Evolutionary conservation across 495 filamentous ascomycete species (phyloP).

Genomic region (Arthonia radiata): DNA sequence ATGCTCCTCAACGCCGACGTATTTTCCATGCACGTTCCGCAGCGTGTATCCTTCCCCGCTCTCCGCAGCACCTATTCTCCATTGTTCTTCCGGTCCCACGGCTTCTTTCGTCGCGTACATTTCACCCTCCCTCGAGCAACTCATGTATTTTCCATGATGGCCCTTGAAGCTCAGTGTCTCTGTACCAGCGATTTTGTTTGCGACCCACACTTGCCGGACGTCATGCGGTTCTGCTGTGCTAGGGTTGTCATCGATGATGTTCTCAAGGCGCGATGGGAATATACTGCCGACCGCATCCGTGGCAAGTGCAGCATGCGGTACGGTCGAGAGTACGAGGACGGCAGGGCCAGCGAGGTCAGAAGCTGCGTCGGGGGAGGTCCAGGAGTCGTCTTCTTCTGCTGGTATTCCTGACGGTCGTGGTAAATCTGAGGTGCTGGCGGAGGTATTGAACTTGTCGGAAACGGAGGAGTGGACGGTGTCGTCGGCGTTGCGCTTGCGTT

Average conservation of each 20-base stretch:
- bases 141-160: slow-evolving; percentile 58
- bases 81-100: slow-evolving; percentile 54
- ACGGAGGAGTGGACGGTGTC: slow-evolving; percentile 13
- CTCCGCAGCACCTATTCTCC: slow-evolving; percentile 50
- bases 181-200: slow-evolving; percentile 58
- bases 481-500: slow-evolving; percentile 44
- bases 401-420: slow-evolving; percentile 16
- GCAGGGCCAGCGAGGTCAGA: slow-evolving; percentile 1
- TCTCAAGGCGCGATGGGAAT: slow-evolving; percentile 55
- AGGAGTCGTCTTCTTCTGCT: slow-evolving; percentile 46
- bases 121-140: slow-evolving; percentile 61
- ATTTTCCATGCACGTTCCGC: slow-evolving; percentile 26
- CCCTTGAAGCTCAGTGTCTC: slow-evolving; percentile 48
- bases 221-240: slow-evolving; percentile 75
- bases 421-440: slow-evolving; percentile 11
- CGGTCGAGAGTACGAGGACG: slow-evolving; percentile 42
- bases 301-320: slow-evolving; percentile 42
- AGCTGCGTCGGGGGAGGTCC: slow-evolving; percentile 56
- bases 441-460: slow-evolving; percentile 17
- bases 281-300: slow-evolving; percentile 67
- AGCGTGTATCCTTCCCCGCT: slow-evolving; percentile 58
- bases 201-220: slow-evolving; percentile 86
- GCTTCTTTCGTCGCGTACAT: slow-evolving; percentile 56
- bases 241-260: slow-evolving; percentile 56
- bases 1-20: slow-evolving; percentile 27